Evolutionary conservation across 2,329 filamentous ascomycete species (phyloP), one percentile per base, ranked within the genome.

Genomic region (Microsporum audouinii): DNA sequence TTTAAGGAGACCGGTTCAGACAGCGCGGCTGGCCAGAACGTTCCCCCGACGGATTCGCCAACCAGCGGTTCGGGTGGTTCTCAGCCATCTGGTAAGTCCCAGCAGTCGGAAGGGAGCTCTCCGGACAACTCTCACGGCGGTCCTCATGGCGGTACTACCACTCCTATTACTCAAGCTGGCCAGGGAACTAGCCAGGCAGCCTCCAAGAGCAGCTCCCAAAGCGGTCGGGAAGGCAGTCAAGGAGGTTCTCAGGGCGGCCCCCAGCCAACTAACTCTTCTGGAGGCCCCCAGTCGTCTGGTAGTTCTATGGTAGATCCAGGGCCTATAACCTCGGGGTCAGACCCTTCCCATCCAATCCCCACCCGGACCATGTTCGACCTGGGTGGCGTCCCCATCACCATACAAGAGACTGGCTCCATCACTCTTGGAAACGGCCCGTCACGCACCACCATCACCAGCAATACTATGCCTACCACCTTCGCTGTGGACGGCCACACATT

Each of bases 381-480:
- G 27, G 49, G 39, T 8, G 62, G 60, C 1, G 33, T 63, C 36
- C 57, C 57, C 3, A 58, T 63, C 53, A 63, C 57, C 8, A 29
- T 63, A 4, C 14, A 60, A 5, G 31, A 58, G 17, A 36, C 17
- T 27, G 55, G 7, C n/a, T 36, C 41, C 27, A 33, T 58, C 23
- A 41, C 59, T 23, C 3, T 61, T 8, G 62, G 57, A 10, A 49
- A 59, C 27, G 23, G 47, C 38, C 39, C 57, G 8, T 57, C 59
- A 10, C 57, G 43, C n/a, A 58, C 61, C 17, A 60, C 62, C 8
- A 53, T 63, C 17, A 60, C 53, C 14, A 31, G 33, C 2, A 38
- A 57, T 29, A 56, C 10, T 47, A 43, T 3, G 23, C 60, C 62
- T 1, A 63, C 58, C 12, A 61, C 62, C 27, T 43, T 63, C 39